A percentile compares a stretch with the other conserved stretches of the same genome.
Evolutionary conservation across 768 basidiomycete genomes (phyloP).

Genomic region (Suillus sp.): DNA sequence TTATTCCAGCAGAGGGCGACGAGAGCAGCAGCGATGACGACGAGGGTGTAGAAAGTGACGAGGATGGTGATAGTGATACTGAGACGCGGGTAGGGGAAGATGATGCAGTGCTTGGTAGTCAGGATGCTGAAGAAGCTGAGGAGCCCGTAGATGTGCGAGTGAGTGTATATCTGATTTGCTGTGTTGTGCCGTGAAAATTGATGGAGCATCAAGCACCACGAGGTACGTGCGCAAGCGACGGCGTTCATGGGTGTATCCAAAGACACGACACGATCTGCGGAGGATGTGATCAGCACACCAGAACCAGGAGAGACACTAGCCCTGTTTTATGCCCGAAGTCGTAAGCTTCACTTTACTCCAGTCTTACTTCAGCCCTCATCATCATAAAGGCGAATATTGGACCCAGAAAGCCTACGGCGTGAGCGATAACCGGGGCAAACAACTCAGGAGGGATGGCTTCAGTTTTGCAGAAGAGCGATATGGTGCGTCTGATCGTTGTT

Average conservation of each 20-base stretch:
- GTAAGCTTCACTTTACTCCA: slow-evolving; percentile 42
- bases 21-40: slow-evolving; percentile 61
- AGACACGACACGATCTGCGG: slow-evolving; percentile 52
- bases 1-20: slow-evolving; percentile 63
- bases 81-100: slow-evolving; percentile 25
- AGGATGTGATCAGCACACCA: slow-evolving; percentile 78
- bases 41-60: slow-evolving; percentile 58
- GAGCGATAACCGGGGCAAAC: slow-evolving; percentile 73
- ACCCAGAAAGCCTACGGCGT: slow-evolving; percentile 62
- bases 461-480: slow-evolving; percentile 73
- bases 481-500: slow-evolving; percentile 43
- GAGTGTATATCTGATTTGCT: slow-evolving; percentile 21
- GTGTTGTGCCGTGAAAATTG: not conserved
- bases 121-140: slow-evolving; percentile 25
- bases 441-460: slow-evolving; percentile 78
- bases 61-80: slow-evolving; percentile 46
- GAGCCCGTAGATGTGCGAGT: slow-evolving; percentile 17
- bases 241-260: slow-evolving; percentile 69
- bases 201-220: slow-evolving; percentile 26
- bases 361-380: not conserved
- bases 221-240: slow-evolving; percentile 45
- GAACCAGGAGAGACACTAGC: slow-evolving; percentile 83
- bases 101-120: slow-evolving; percentile 8
- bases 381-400: slow-evolving; percentile 73
- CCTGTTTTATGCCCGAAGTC: slow-evolving; percentile 79